Evolutionary conservation across 805 yeast genomes (phyloP), one percentile per base, ranked within the genome.

Genomic region (Candida schatavii): DNA sequence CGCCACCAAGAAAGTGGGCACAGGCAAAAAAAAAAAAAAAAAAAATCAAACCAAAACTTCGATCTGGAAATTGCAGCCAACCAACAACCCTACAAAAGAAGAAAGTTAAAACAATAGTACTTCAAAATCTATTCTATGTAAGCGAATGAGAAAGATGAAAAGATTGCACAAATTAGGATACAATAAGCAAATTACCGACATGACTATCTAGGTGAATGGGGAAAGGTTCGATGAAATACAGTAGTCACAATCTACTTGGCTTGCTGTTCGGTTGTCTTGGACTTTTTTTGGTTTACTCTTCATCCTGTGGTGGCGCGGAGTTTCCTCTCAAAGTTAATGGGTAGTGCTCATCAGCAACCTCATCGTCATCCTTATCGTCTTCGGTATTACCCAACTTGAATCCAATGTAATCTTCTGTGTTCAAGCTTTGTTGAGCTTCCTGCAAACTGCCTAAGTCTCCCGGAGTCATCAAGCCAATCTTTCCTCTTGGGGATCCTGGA

Each of bases 371-470:
- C 14, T 72, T 74, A 21, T 70, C 74, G 25, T 70, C 76, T 25
- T 57, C 69, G 19, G 58, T 66, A 17, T 54, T 57, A 14, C 70
- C 75, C 48, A 77, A 60, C 45, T 60, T 71, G 68, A 80, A 78
- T 9, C 76, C 69, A 54, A 83, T 75, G 56, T 88, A 91, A 59
- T 91, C 97, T 29, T 87, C 88, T 28, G 84, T 81, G 49, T 72
- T 71, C 44, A 81, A 68, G 2, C 79, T 72, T 55, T 86, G 87
- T 43, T 80, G 80, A 29, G 88, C 87, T 60, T 91, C 99, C 61
- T 90, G 97, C 55, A 93, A 73, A 3, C 96, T 83, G n/a, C 98
- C 99, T 48, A 91, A 75, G 61, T 91, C 99, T 30, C 99, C 99
- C 0, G 99, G 99, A 2, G 99, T 91, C 96, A 89, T 91, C 52